Evolutionary conservation across 495 filamentous ascomycete genomes (phyloP).

Genomic region (Cercophora samala): DNA sequence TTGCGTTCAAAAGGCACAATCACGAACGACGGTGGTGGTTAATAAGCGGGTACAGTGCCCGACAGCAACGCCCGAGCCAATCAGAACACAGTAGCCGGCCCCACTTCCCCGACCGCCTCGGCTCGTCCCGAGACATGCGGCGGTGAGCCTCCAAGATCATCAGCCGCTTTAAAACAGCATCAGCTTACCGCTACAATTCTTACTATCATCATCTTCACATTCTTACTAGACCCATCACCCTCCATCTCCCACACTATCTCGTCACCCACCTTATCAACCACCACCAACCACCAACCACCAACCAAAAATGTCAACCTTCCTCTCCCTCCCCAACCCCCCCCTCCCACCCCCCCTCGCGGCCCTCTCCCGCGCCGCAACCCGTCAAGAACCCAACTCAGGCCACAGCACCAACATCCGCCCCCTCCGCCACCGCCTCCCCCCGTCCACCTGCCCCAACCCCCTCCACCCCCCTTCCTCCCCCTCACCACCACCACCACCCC

Average conservation of each 20-base stretch:
- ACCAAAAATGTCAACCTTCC: constrained; percentile 25
- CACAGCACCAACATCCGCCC: constrained; percentile 23
- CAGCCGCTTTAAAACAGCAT: background rate
- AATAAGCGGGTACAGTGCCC: background rate
- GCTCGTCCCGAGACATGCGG: background rate
- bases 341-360: constrained; percentile 13
- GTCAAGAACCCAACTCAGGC: constrained; percentile 16
- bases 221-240: no score
- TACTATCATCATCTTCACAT: background rate
- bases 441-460: constrained; percentile 20
- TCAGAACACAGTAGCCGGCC: background rate
- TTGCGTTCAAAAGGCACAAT: no score
- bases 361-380: constrained; percentile 15
- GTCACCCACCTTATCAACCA: background rate
- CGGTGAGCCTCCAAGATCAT: background rate
- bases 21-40: no score
- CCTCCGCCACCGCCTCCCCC: constrained; percentile 19
- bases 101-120: background rate
- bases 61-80: background rate
- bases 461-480: background rate
- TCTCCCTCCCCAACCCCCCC: constrained; percentile 20
- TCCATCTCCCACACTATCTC: background rate
- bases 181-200: background rate
- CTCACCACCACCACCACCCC: constrained; percentile 16
- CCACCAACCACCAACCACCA: background rate